Base-by-base conservation (phyloP, 352 stramenopile genomes). In the Phytophthora citricola region DNA sequence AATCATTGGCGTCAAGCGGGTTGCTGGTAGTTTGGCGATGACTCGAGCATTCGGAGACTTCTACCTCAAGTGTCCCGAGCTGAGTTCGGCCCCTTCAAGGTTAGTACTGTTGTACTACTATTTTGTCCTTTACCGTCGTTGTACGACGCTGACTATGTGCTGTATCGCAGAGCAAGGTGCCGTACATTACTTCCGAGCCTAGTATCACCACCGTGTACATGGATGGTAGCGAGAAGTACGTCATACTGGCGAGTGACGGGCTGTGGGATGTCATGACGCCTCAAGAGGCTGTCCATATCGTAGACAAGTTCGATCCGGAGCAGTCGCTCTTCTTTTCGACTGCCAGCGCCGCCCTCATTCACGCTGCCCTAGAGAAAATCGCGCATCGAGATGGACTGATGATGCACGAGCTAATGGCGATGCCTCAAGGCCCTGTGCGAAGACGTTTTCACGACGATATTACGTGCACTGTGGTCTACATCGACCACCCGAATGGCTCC, bases 21-120 rank as follows among this genome's bases (percentile, higher is more conserved):
- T 98, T 8, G 94, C 92, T 17, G 92, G 92, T 9, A 97, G 87
- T 69, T 69, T 98, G 31, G 91, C 91, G 1, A 93, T 98, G 26
- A 98, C 94, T 5, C 80, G 92, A 55, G 94, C 94, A 1, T 88
- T 98, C 40, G 94, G 94, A 14, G 94, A 98, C 66, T 96, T 95
- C 17, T 98, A 98, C 45, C 76, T 98, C 9, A 98, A 98, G 64
- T 97, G 85, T 43, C 89, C 93, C 62, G 77, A 93, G 22, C 69
- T 98, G n/a, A 97, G 88, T 44, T 95, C 92, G 11, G 79, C 87
- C 52, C 92, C 6, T 98, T 98, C 69, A 98, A 98, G 77, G 77
- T 90, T 38, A 11, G 24, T 56, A n/a, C 31, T 38, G 9, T 5
- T 34, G 11, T 10, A 53, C 4, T 44, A 38, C 3, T 17, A 31